These are phyloP conservation scores for Falciphora oryzae DNA, from an alignment of 2,329 filamentous ascomycete genomes.

Conservation along the genomic window DNA sequence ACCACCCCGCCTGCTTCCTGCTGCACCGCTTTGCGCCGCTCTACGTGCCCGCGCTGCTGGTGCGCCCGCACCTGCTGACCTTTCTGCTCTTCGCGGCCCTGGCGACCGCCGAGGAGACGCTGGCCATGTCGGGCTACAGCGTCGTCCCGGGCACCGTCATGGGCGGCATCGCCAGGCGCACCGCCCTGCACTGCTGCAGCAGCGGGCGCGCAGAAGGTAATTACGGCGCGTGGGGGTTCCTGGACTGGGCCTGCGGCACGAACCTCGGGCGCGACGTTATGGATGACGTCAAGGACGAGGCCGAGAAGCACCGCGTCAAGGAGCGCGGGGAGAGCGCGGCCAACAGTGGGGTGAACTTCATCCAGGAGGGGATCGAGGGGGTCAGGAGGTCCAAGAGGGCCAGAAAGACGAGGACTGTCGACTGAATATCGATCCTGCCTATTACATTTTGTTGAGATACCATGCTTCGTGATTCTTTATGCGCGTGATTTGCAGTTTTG, in stretches of 20 bases:
- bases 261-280: conserved; percentile 46
- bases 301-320: conserved; percentile 49
- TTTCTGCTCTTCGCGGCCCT: conserved; percentile 61
- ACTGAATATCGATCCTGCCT: neutral
- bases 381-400: conserved; percentile 24
- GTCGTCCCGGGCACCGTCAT: conserved; percentile 48
- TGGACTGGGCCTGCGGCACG: conserved; percentile 58
- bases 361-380: conserved; percentile 28
- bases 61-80: conserved; percentile 67
- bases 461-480: neutral
- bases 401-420: conserved; percentile 17
- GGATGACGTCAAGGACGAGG: conserved; percentile 49
- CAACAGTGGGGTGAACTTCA: conserved; percentile 24
- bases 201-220: conserved; percentile 41
- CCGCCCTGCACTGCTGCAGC: conserved; percentile 32
- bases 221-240: conserved; percentile 54
- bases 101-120: conserved; percentile 59
- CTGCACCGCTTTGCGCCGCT: conserved; percentile 58
- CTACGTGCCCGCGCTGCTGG: conserved; percentile 57
- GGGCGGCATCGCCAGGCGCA: conserved; percentile 36
- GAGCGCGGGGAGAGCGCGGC: conserved; percentile 31
- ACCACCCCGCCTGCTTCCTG: conserved; percentile 62
- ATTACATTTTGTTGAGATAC: neutral
- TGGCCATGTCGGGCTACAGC: conserved; percentile 63
- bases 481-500: too few species aligned